Evolutionary conservation across 2,329 filamentous ascomycete species (phyloP), one percentile per base, ranked within the genome.

Genomic region (Cladosporium oxysporum): DNA sequence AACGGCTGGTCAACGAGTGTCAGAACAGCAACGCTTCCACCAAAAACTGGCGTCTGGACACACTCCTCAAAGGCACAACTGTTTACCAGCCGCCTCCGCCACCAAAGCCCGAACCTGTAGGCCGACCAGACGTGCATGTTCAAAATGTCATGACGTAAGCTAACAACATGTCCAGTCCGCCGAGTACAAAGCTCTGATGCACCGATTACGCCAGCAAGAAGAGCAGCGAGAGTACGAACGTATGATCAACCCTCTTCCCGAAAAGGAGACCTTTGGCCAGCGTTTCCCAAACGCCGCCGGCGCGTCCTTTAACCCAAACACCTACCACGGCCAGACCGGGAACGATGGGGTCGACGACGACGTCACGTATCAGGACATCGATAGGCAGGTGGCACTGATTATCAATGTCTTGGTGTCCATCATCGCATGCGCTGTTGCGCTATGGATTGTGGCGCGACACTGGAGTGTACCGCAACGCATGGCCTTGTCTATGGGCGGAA

Each of bases 341-440:
- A 87, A 69, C 29, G 50, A 76, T 59, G 79, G 81, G 41, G 78
- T 81, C 11, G 90, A 92, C 68, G 57, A 59, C 8, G 88, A 90
- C 1, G 80, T 90, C 2, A 89, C 88, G 2, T 89, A 88, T 69
- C 84, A 86, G 41, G 91, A 95, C 67, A 83, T 95, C 1, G 90
- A 94, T 75, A 84, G 91, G n/a, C 92, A 95, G 73, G 80, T 95
- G 65, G 88, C 91, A 50, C 83, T 98, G 8, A 92, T 98, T 61
- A 84, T 96, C 73, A 99, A 98, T 77, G 92, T 98, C 60, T 80
- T 97, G 47, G 83, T 97, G 62, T 96, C 92, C 61, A 91, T 97
- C 62, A 81, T 94, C 2, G 91, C 93, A 53, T 91, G 90, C 60
- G 90, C 88, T 2, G 88, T 85, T 2, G 91, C 90, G 8, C 84